Evolutionary conservation across 208 protist species (phyloP).

Genomic region (Tritrichomonas musculus): DNA sequence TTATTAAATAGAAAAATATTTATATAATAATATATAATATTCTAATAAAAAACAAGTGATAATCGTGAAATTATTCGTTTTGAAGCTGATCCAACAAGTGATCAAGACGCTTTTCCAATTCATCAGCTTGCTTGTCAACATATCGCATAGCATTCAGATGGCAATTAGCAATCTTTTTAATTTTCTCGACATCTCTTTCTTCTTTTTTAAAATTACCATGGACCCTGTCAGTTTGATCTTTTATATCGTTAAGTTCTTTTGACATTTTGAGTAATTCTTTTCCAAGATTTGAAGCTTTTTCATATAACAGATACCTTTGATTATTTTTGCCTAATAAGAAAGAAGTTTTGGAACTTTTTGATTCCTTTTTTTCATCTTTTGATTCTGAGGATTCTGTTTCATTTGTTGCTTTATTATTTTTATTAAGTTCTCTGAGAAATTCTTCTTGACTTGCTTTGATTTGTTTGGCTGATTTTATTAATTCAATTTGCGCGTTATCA

Average conservation of each 20-base stretch:
- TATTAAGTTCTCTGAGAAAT: neutral
- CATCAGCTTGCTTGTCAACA: neutral
- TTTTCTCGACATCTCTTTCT: neutral
- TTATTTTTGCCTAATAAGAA: neutral
- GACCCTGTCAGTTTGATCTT: neutral
- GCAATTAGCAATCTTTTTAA: constrained; percentile 13
- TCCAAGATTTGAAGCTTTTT: neutral
- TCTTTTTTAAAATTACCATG: neutral
- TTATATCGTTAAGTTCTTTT: neutral
- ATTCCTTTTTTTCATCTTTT: neutral
- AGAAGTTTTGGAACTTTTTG: neutral
- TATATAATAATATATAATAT: too few species aligned
- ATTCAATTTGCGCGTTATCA: neutral
- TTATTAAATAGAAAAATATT: too few species aligned
- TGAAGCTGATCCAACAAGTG: neutral
- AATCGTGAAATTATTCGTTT: too few species aligned
- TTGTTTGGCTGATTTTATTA: too few species aligned
- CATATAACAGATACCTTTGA: neutral
- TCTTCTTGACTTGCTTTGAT: too few species aligned
- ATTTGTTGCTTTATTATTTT: neutral
- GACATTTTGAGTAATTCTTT: neutral
- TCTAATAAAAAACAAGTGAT: too few species aligned
- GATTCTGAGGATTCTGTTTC: neutral
- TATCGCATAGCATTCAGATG: neutral
- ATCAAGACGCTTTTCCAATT: neutral